Base-by-base conservation (phyloP, 2,329 filamentous ascomycete species). In the Volutella citrinella region DNA sequence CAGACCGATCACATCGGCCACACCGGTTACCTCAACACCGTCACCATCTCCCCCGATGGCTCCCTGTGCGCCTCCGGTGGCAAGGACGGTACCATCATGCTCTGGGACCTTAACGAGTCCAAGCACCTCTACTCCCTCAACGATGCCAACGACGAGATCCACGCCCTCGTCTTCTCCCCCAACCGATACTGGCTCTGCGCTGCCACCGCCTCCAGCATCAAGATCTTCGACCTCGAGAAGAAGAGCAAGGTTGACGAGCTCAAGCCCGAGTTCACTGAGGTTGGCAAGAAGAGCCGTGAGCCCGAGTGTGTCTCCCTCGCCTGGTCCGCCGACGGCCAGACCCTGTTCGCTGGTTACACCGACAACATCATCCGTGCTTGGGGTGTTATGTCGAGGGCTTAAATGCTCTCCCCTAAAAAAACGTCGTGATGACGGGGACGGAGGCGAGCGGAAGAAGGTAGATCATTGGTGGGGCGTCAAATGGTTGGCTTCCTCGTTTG, bases 171-270 rank as follows among this genome's bases (percentile, higher is more conserved):
- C 72, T 98, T 98, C 87, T 97, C 93, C 52, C 93, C 93, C 66
- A 98, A 98, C 88, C 86, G 93, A 72, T 98, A 98, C 88, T 98
- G 93, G 93, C 84, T 98, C 59, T 98, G 93, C 82, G 93, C 93
- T 66, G 93, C 93, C 67, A 98, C 93, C 50, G 80, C 88, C 66
- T 87, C 81, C 76, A 89, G 82, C 81, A 97, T 98, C 82, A 96
- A 96, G 82, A 97, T 98, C 81, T 98, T 98, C 77, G 93, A 98
- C 66, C 83, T 98, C 57, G 93, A 98, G 88, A 98, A 98, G 90
- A 98, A 98, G 90, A 94, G 84, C 85, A 97, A 96, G 86, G 91
- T 97, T 65, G 91, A 97, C 63, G 93, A 97, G 83, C 84, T 98
- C 71, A 96, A 95, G 85, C 91, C 91, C 56, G 93, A 98, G 71